Conservation (phyloP, 1,139 yeast genomes). For the Blastobotrys persicus region DNA sequence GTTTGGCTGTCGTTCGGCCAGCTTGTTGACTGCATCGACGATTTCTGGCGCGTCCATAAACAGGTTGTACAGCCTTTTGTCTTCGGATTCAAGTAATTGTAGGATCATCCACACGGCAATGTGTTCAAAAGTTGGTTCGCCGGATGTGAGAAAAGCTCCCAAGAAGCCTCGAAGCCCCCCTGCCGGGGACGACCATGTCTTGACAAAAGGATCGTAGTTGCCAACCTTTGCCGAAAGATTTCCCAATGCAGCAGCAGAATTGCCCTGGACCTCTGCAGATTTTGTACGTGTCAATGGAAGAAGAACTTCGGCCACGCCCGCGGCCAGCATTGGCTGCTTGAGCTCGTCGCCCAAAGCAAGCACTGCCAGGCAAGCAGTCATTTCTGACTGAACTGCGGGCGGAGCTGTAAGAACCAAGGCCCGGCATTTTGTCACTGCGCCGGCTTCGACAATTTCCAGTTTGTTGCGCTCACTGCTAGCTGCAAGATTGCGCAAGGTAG, state of each 20-base stretch:
- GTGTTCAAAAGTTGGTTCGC: slow-evolving; percentile 95
- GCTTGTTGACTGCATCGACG: slow-evolving; percentile 33
- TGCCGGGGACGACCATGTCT: slow-evolving; percentile 74
- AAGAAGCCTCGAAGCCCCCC: slow-evolving; percentile 88
- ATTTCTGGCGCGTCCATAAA: slow-evolving; percentile 38
- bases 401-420: slow-evolving; percentile 83
- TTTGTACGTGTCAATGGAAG: slow-evolving; percentile 86
- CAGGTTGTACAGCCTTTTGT: slow-evolving; percentile 53
- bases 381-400: slow-evolving; percentile 88
- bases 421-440: slow-evolving; percentile 92
- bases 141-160: slow-evolving; percentile 72
- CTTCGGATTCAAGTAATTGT: slow-evolving; percentile 87
- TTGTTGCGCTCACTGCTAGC: slow-evolving; percentile 94
- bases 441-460: slow-evolving; percentile 87
- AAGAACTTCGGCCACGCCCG: slow-evolving; percentile 83
- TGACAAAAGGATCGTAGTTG: slow-evolving; percentile 75
- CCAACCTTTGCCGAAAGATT: slow-evolving; percentile 87
- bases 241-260: slow-evolving; percentile 97
- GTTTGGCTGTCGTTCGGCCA: slow-evolving; percentile 35
- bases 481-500: slow-evolving; percentile 91
- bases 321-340: slow-evolving; percentile 77
- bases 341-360: slow-evolving; percentile 94
- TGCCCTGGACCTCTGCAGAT: slow-evolving; percentile 96
- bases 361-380: slow-evolving; percentile 96
- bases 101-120: slow-evolving; percentile 96